Evolutionary conservation across 331 rosid species (phyloP), one percentile per base, ranked within the genome.

Genomic region (Quercus tomentella): DNA sequence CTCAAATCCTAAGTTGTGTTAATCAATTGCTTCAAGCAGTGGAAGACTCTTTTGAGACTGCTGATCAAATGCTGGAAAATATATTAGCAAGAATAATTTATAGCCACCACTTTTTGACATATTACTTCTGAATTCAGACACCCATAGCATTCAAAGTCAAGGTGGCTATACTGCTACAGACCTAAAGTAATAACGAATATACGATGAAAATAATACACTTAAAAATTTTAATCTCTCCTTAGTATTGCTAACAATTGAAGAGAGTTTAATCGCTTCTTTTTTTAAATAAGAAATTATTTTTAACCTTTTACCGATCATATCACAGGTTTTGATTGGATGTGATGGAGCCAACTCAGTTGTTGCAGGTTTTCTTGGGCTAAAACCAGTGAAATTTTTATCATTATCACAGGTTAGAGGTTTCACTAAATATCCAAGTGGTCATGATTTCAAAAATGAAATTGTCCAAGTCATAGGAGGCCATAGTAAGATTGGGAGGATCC

Each of bases 311-410:
- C 15, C 5, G 0, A 49, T 49, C 26, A n/a, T 17, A 0, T 62
- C 28, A 33, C 73, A 90, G 89, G 82, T 82, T 80, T 82, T 91
- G 31, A 78, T 88, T 67, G 92, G 95, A 74, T 91, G 92, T 51
- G 92, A 91, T 78, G 95, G 95, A 25, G 87, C 86, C 74, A 83
- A 81, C 77, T 88, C 92, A 6, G 25, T 31, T 3, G 76, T 85
- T 25, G 89, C 84, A 15, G 84, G 69, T 62, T 80, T 80, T 63
- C 67, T 88, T 17, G 82, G 82, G 69, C 70, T 87, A 60, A 73
- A 87, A 7, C 49, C 71, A 16, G 31, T 6, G 17, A 75, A 75
- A 43, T 41, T 62, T 3, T 85, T 82, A 73, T 33, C 65, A 0
- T 79, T 83, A 17, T 26, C 72, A 56, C 91, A 26, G 52, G 81